Base-by-base conservation (phyloP, 257 asterid genomes). In the Solanum chmielewskii region DNA sequence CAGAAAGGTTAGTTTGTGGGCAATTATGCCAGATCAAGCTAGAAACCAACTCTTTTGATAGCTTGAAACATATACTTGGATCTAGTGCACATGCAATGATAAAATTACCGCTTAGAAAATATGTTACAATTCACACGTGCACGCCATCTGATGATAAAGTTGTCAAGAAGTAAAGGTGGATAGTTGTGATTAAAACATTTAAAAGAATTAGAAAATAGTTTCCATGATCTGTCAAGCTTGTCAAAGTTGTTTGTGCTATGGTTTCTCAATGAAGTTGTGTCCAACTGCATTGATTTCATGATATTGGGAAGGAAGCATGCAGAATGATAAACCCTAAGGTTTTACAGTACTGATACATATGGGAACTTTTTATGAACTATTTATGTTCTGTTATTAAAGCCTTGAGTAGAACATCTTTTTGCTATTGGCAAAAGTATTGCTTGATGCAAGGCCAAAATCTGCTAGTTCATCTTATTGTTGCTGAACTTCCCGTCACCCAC, bases 1-100 rank as follows among this genome's bases (percentile, higher is more conserved):
- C 85, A 93, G 99, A 90, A 97, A 97, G 99, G 99, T 97, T 84
- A 77, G 96, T 90, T 86, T 83, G 69, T 69, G 64, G 12, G 16
- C 27, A 42, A 84, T 25, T 62, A 23, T 64, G 66, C 60, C 86
- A 66, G 56, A 62, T 84, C 14, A 69, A 47, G 77, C 35, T n/a
- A n/a, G 87, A 68, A 44, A 37, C 52, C 31, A 33, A 27, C 64
- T 1, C 20, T 25, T 9, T 78, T 45, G 84, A 64, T 45, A 15
- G 84, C 42, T 45, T 9, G 16, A 33, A 56, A 45, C 41, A 16
- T 45, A 13, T 85, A 33, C 47, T 71, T 59, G 33, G 73, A 47
- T 47, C 33, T 33, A 41, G 14, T 71, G 81, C 42, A 80, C 68
- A 31, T 27, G 35, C 35, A 75, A 71, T 76, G 83, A 41, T 76